A percentile compares a stretch with the other conserved stretches of the same genome.
These are phyloP conservation scores for Pelargonium fulgidum DNA, from an alignment of 441 rosid species.

Conservation along the genomic window DNA sequence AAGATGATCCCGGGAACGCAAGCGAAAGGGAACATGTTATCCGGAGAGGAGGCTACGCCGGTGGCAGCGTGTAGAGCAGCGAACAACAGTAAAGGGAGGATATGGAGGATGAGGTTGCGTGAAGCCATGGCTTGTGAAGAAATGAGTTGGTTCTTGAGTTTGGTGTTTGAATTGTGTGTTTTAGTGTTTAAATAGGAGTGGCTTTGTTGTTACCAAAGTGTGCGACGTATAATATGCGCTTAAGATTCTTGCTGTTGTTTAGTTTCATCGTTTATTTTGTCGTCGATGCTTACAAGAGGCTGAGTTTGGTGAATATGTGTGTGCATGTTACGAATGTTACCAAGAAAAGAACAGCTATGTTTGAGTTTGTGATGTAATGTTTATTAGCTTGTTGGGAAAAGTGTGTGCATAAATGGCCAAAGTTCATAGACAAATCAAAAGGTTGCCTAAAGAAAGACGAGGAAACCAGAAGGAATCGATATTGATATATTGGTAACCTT, in stretches of 20 bases:
- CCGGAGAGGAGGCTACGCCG: constrained; percentile 8
- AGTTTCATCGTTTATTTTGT: constrained; percentile 3
- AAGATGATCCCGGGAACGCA: constrained; percentile 23
- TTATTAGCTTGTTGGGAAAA: background rate
- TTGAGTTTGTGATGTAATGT: background rate
- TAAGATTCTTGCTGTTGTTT: background rate
- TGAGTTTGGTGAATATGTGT: background rate
- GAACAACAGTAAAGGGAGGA: constrained; percentile 18
- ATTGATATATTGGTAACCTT: no score
- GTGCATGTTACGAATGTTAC: background rate
- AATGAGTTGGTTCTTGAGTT: constrained; percentile 8
- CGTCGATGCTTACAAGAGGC: constrained; percentile 32
- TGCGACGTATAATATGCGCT: constrained; percentile 5
- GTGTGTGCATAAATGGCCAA: background rate
- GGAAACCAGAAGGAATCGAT: no score
- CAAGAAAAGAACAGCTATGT: background rate
- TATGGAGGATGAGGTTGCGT: constrained; percentile 12
- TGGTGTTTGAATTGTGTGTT: constrained; percentile 6
- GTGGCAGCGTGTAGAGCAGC: constrained; percentile 12
- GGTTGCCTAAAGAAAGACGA: no score
- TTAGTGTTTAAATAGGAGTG: background rate
- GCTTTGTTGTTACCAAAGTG: constrained; percentile 19
- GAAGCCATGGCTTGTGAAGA: constrained; percentile 23
- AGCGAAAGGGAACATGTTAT: constrained; percentile 24
- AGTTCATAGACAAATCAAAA: no score